Conservation (phyloP, 495 filamentous ascomycete genomes). For the Penicillium pulvis region DNA sequence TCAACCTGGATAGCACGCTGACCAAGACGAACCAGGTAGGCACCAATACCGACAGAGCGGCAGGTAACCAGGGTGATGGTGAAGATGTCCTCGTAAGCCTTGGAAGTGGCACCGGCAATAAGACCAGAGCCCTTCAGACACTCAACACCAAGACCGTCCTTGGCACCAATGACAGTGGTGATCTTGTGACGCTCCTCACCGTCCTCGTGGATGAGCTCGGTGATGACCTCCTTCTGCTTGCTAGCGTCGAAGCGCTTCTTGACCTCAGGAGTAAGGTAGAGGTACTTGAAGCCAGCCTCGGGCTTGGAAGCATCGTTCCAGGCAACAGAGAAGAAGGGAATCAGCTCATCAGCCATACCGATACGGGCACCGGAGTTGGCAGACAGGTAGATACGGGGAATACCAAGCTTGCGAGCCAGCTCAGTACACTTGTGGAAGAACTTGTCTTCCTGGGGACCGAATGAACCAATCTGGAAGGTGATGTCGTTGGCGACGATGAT, state of each 20-base stretch:
- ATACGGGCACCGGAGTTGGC: slow-evolving; percentile 99
- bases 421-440: slow-evolving; percentile 99
- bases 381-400: slow-evolving; percentile 95
- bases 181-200: slow-evolving; percentile 94
- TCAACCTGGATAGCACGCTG: slow-evolving; percentile 99
- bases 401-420: slow-evolving; percentile 86
- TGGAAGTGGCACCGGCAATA: slow-evolving; percentile 95
- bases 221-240: slow-evolving; percentile 80
- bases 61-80: slow-evolving; percentile 98
- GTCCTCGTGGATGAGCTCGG: slow-evolving; percentile 79
- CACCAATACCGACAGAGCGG: slow-evolving; percentile 96
- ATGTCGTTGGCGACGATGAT: slow-evolving; percentile 98
- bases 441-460: slow-evolving; percentile 92
- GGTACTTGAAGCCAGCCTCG: slow-evolving; percentile 94
- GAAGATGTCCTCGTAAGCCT: slow-evolving; percentile 98
- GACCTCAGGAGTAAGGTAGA: slow-evolving; percentile 87
- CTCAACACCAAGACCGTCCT: slow-evolving; percentile 96
- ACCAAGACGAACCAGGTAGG: slow-evolving; percentile 95
- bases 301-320: slow-evolving; percentile 88
- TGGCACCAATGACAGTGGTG: slow-evolving; percentile 88
- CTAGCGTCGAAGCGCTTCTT: slow-evolving; percentile 88
- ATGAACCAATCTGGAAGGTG: slow-evolving; percentile 97
- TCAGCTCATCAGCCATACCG: slow-evolving; percentile 93
- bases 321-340: slow-evolving; percentile 93
- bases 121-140: slow-evolving; percentile 96